phyloP scores from a whole-genome alignment of 805 yeast genomes.

The Pichia ethanolica region DNA sequence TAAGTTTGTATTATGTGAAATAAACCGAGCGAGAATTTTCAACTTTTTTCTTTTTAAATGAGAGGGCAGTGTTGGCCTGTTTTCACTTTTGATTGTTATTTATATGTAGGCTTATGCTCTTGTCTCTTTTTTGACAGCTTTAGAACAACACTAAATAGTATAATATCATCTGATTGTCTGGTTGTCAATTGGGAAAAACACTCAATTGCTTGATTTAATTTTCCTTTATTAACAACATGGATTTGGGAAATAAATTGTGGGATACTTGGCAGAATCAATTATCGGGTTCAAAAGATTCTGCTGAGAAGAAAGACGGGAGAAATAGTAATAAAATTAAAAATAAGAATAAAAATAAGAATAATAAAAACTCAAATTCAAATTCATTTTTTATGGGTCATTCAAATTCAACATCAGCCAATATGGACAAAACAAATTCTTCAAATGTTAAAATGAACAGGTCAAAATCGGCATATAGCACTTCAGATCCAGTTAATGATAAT shows the following conservation, averaged over 20 bases:
- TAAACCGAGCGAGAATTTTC: too few relatives aligned
- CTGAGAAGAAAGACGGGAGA: background rate
- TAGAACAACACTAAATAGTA: too few relatives aligned
- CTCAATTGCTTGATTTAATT: too few relatives aligned
- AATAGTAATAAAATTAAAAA: background rate
- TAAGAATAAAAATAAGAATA: background rate
- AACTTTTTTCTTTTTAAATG: too few relatives aligned
- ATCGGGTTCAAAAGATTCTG: background rate
- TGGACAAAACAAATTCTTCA: background rate
- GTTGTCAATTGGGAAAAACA: too few relatives aligned
- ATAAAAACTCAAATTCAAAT: background rate
- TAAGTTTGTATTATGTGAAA: too few relatives aligned
- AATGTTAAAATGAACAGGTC: background rate
- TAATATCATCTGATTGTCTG: too few relatives aligned
- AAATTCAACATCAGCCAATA: background rate
- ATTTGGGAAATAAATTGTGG: conserved; percentile 13
- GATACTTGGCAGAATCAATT: conserved; percentile 8
- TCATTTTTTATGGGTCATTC: background rate
- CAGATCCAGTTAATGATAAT: background rate
- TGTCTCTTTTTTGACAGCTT: too few relatives aligned
- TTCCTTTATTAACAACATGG: background rate
- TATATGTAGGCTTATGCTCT: too few relatives aligned
- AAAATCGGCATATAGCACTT: background rate
- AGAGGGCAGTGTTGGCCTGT: too few relatives aligned
- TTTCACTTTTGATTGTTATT: too few relatives aligned